These are phyloP conservation scores for Trichoderma cornu-damae DNA, from an alignment of 2,329 filamentous ascomycete species.

Conservation along the genomic window DNA sequence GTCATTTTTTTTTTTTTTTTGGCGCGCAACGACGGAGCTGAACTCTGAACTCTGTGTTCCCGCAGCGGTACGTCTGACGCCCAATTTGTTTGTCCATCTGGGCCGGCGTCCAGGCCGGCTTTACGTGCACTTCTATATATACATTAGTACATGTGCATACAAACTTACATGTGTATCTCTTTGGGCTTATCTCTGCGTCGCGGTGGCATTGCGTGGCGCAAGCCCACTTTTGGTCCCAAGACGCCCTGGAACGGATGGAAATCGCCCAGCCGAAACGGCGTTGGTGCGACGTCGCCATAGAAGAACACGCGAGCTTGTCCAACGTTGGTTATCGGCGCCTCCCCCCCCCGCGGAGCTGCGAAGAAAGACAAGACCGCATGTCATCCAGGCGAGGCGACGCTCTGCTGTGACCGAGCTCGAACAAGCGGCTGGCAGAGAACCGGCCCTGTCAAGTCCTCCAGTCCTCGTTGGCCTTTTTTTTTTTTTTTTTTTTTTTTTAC, in stretches of 20 bases:
- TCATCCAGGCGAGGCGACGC: background rate
- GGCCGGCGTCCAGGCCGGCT: too few relatives aligned
- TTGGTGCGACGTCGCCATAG: background rate
- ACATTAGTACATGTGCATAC: too few relatives aligned
- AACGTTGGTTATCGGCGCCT: slow-evolving; percentile 12
- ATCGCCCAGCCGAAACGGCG: background rate
- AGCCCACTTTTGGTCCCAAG: background rate
- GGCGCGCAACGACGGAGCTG: too few relatives aligned
- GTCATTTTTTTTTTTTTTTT: background rate
- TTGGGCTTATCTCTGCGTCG: background rate
- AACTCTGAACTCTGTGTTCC: too few relatives aligned
- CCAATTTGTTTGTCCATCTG: too few relatives aligned
- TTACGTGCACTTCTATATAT: too few relatives aligned
- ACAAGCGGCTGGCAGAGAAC: background rate
- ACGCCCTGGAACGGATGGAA: background rate
- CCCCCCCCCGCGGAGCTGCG: background rate
- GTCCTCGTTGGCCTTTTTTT: background rate
- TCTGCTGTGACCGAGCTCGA: too few relatives aligned
- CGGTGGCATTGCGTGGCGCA: background rate
- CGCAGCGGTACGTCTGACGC: too few relatives aligned
- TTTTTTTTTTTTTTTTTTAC: too few relatives aligned
- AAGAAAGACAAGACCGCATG: background rate
- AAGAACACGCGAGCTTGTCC: slow-evolving; percentile 14
- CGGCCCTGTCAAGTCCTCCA: background rate
- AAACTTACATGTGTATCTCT: background rate